Conservation (phyloP, 2,329 filamentous ascomycete genomes). For the Lojkania enalia region DNA sequence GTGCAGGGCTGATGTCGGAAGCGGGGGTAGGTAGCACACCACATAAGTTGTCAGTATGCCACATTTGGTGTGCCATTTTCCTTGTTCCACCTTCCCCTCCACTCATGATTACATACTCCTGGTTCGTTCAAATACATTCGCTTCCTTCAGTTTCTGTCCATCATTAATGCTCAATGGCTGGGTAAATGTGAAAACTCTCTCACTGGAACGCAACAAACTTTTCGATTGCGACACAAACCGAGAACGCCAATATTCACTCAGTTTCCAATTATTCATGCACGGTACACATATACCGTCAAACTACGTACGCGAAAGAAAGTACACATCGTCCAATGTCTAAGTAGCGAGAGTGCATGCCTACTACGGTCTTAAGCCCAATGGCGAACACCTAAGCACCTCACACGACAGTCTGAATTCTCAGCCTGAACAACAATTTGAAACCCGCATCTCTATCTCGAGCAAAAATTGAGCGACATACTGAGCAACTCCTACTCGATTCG, state of each 20-base stretch:
- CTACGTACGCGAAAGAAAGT: constrained; percentile 6
- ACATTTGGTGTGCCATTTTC: background rate
- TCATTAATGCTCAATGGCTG: background rate
- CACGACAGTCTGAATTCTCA: background rate
- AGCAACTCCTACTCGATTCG: constrained; percentile 11
- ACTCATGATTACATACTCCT: constrained; percentile 8
- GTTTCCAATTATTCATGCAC: background rate
- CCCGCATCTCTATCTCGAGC: background rate
- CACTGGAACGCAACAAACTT: background rate
- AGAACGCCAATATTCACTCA: background rate
- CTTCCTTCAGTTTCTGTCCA: constrained; percentile 6
- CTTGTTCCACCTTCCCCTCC: constrained; percentile 1
- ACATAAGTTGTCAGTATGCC: background rate
- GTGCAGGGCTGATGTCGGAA: background rate
- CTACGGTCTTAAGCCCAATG: background rate
- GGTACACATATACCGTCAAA: background rate
- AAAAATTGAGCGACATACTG: constrained; percentile 1
- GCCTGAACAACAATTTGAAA: background rate
- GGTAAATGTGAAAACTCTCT: background rate
- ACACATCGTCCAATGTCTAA: constrained; percentile 4
- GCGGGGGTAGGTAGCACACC: background rate
- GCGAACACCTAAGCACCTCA: background rate
- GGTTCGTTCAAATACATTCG: constrained; percentile 11
- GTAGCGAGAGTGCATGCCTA: too few relatives aligned
- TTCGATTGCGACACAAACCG: constrained; percentile 1